Conservation (phyloP, 306 rosid species). For the Oemleria cerasiformis region DNA sequence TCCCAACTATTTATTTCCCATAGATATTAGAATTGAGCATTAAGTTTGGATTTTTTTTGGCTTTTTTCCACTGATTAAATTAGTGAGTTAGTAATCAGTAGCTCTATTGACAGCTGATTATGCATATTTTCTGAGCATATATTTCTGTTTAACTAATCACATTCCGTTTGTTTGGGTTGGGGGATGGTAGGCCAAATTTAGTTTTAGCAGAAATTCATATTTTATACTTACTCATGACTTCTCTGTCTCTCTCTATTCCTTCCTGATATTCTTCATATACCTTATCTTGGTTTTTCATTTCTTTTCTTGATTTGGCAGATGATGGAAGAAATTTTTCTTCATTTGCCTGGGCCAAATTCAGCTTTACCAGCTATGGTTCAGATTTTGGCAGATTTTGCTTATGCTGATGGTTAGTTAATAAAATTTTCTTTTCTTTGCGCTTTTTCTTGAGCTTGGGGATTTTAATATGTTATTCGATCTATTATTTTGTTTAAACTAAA, state of each 20-base stretch:
- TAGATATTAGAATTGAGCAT: no score
- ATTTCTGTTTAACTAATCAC: background rate
- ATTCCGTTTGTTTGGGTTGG: background rate
- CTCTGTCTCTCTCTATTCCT: background rate
- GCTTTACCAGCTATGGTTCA: slow-evolving; percentile 90
- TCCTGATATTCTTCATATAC: background rate
- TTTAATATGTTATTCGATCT: background rate
- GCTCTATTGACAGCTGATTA: background rate
- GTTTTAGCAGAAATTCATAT: background rate
- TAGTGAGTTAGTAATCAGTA: background rate
- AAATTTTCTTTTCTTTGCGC: slow-evolving; percentile 18
- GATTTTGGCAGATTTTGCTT: slow-evolving; percentile 88
- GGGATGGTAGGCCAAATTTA: background rate
- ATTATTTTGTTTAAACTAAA: slow-evolving; percentile 27
- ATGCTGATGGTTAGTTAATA: slow-evolving; percentile 66
- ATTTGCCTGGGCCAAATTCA: slow-evolving; percentile 77
- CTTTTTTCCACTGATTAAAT: background rate
- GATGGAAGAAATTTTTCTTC: slow-evolving; percentile 94
- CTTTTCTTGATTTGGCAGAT: slow-evolving; percentile 59
- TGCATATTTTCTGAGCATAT: background rate
- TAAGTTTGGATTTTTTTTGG: background rate
- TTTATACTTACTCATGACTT: background rate
- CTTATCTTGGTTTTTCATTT: background rate
- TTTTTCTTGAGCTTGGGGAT: slow-evolving; percentile 9
- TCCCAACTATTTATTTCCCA: no score